A percentile compares a stretch with the other conserved stretches of the same genome.
These are phyloP conservation scores for Podospora australis DNA, from an alignment of 495 filamentous ascomycete species.

Conservation along the genomic window DNA sequence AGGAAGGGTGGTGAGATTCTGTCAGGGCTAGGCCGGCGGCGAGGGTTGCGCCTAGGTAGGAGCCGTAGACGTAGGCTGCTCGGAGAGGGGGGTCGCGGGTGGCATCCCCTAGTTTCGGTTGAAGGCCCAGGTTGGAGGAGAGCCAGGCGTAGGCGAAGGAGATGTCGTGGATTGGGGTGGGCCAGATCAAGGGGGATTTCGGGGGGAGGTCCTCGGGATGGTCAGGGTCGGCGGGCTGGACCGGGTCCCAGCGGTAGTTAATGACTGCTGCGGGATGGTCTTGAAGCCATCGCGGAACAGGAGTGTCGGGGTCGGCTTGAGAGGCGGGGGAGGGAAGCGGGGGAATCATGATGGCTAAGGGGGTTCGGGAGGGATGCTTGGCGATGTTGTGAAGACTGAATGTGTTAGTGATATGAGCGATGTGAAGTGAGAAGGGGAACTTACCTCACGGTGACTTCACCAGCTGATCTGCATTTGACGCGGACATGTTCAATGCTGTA, in stretches of 20 bases:
- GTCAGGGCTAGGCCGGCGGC: conserved; percentile 44
- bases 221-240: background rate
- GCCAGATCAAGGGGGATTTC: conserved; percentile 27
- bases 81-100: conserved; percentile 5
- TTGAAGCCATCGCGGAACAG: conserved; percentile 29
- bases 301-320: conserved; percentile 7
- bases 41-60: conserved; percentile 44
- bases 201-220: conserved; percentile 5
- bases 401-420: background rate
- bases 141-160: conserved; percentile 42
- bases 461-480: conserved; percentile 18
- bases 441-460: conserved; percentile 22
- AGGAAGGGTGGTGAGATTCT: conserved; percentile 27
- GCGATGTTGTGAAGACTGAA: conserved; percentile 30
- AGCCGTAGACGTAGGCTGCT: conserved; percentile 40
- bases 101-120: background rate
- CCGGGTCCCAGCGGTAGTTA: conserved; percentile 34
- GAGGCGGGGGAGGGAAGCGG: conserved; percentile 19
- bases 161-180: conserved; percentile 44
- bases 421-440: background rate
- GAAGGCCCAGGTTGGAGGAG: conserved; percentile 24
- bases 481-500: conserved; percentile 14
- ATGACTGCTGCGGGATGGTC: conserved; percentile 32
- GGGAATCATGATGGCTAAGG: conserved; percentile 31
- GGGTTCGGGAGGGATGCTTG: conserved; percentile 17